Percentiles rank a stretch among this genome's conserved stretches.
phyloP scores from a whole-genome alignment of 2,329 filamentous ascomycete genomes.

The Venturia pyrina region DNA sequence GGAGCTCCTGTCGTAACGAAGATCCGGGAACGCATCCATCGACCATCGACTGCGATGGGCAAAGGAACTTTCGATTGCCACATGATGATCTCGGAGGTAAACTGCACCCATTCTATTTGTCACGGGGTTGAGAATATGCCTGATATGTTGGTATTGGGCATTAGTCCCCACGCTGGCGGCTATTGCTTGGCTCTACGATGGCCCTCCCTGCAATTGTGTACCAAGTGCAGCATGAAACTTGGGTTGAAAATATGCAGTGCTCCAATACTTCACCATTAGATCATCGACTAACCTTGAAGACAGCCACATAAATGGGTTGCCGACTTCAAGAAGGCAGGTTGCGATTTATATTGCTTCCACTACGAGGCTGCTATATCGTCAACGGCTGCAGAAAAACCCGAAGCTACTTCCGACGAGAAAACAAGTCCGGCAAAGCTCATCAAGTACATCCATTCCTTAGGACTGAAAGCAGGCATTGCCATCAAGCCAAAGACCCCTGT shows the following conservation, averaged over 20 bases:
- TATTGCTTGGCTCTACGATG: background rate
- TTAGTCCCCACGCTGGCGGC: background rate
- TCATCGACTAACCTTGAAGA: slow-evolving; percentile 15
- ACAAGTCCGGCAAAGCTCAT: slow-evolving; percentile 81
- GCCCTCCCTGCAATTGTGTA: background rate
- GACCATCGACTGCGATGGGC: slow-evolving; percentile 57
- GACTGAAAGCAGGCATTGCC: slow-evolving; percentile 85
- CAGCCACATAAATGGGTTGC: slow-evolving; percentile 97
- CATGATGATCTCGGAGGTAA: slow-evolving; percentile 98
- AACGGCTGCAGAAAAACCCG: slow-evolving; percentile 71
- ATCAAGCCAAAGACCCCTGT: slow-evolving; percentile 89
- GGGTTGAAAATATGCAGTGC: background rate
- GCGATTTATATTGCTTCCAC: slow-evolving; percentile 99
- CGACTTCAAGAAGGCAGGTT: slow-evolving; percentile 87
- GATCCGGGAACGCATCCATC: slow-evolving; percentile 76
- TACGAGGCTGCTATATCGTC: slow-evolving; percentile 87
- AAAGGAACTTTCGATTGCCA: slow-evolving; percentile 97
- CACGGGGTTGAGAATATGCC: background rate
- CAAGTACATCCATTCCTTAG: slow-evolving; percentile 77
- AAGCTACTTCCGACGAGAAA: slow-evolving; percentile 54
- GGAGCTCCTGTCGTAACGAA: slow-evolving; percentile 91
- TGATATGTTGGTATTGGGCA: background rate
- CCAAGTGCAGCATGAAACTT: background rate
- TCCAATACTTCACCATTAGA: background rate
- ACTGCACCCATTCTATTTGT: slow-evolving; percentile 14